phyloP scores from a whole-genome alignment of 352 stramenopile species.

The Phytophthora citrophthora region DNA sequence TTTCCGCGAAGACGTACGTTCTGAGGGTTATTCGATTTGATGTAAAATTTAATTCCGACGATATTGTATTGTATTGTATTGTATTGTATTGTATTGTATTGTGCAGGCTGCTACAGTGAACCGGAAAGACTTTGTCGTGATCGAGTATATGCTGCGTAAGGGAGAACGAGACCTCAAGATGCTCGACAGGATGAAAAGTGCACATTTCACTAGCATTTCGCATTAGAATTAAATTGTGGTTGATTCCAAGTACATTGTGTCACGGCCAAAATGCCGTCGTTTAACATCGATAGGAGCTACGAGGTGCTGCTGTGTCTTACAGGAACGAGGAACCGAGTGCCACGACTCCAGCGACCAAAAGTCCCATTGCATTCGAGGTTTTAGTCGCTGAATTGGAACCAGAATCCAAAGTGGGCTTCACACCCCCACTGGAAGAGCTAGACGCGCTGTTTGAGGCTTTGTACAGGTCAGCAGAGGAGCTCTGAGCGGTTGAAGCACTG shows the following conservation, averaged over 20 bases:
- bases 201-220: slow-evolving; percentile 54
- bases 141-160: slow-evolving; percentile 89
- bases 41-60: background rate
- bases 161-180: slow-evolving; percentile 86
- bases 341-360: background rate
- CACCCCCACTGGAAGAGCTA: background rate
- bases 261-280: background rate
- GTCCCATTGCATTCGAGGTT: background rate
- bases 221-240: slow-evolving; percentile 17
- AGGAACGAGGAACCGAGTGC: slow-evolving; percentile 2
- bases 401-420: slow-evolving; percentile 4
- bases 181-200: slow-evolving; percentile 70
- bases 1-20: slow-evolving; percentile 75
- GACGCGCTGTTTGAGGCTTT: slow-evolving; percentile 2
- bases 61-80: background rate
- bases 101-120: slow-evolving; percentile 56
- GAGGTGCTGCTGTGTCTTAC: background rate
- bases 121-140: slow-evolving; percentile 79
- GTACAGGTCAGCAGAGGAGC: slow-evolving; percentile 9
- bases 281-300: background rate
- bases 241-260: background rate
- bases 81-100: background rate
- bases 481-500: background rate
- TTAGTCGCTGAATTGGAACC: slow-evolving; percentile 10
- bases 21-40: background rate